These are phyloP conservation scores for Chenopodium formosanum DNA, from an alignment of 148 eudicot genomes.

Conservation along the genomic window DNA sequence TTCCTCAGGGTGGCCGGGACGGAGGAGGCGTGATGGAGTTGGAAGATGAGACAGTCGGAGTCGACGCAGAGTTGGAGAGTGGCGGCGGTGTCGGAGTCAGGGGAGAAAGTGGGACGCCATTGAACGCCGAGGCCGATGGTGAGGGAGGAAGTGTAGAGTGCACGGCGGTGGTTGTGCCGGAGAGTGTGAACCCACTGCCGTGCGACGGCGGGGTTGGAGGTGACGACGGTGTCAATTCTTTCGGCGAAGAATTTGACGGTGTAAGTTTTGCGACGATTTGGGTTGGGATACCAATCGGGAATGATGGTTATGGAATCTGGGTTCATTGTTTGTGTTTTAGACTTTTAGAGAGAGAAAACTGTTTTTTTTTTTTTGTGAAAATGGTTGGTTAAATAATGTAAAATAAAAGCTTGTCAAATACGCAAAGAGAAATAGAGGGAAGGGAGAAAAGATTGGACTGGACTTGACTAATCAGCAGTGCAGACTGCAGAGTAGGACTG, in stretches of 20 bases:
- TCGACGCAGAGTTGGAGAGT: constrained; percentile 17
- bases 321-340: constrained; percentile 8
- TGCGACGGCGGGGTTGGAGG: constrained; percentile 24
- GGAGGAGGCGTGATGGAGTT: constrained; percentile 21
- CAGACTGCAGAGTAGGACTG: no score
- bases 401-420: no score
- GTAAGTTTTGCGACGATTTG: constrained; percentile 9
- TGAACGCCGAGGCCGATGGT: constrained; percentile 17
- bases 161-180: constrained; percentile 7
- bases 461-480: no score
- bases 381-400: no score
- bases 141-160: background rate
- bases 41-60: constrained; percentile 15
- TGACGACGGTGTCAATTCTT: constrained; percentile 10
- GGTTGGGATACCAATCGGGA: background rate
- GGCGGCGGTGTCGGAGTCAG: constrained; percentile 17
- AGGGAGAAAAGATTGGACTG: no score
- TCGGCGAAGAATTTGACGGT: constrained; percentile 13
- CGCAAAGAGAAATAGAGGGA: no score
- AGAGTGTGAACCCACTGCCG: constrained; percentile 27
- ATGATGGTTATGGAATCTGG: background rate
- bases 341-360: no score
- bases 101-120: background rate
- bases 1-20: background rate
- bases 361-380: no score